These are phyloP conservation scores for Apostasia shenzhenica DNA, from an alignment of 106 monocot species.

Conservation along the genomic window DNA sequence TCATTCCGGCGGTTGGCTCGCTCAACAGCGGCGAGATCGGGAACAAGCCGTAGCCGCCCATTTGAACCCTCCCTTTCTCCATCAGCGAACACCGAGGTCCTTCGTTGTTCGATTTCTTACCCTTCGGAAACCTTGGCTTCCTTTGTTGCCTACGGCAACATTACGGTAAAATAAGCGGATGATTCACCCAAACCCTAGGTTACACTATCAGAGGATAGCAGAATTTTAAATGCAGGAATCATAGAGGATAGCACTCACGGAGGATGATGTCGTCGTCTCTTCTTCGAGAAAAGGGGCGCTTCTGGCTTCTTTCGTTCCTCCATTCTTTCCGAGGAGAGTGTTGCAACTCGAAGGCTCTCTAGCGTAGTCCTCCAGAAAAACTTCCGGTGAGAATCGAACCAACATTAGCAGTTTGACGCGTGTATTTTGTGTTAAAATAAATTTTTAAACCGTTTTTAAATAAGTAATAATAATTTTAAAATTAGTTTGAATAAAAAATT, in stretches of 20 bases:
- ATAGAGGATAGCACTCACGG: not conserved
- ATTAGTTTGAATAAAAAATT: too few relatives aligned
- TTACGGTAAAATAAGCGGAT: not conserved
- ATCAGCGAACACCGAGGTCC: not conserved
- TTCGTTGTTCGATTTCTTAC: slow-evolving; percentile 56
- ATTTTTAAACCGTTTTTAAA: too few relatives aligned
- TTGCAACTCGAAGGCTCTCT: too few relatives aligned
- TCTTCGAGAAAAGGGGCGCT: slow-evolving; percentile 8
- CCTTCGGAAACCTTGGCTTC: slow-evolving; percentile 84
- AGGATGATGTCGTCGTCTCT: slow-evolving; percentile 1
- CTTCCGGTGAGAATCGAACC: too few relatives aligned
- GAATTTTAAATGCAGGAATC: too few relatives aligned
- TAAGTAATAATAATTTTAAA: too few relatives aligned
- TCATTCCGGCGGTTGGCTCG: slow-evolving; percentile 56
- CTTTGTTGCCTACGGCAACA: slow-evolving; percentile 37
- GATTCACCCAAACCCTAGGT: not conserved
- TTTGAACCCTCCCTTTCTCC: slow-evolving; percentile 14
- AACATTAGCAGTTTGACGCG: too few relatives aligned
- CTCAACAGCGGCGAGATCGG: slow-evolving; percentile 51
- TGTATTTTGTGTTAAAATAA: too few relatives aligned
- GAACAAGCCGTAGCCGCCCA: slow-evolving; percentile 23
- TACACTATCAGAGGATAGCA: not conserved
- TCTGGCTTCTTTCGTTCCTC: not conserved
- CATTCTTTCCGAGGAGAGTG: too few relatives aligned
- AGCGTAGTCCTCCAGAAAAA: too few relatives aligned